Evolutionary conservation across 2,329 filamentous ascomycete species (phyloP).

Genomic region (Capronia americana): DNA sequence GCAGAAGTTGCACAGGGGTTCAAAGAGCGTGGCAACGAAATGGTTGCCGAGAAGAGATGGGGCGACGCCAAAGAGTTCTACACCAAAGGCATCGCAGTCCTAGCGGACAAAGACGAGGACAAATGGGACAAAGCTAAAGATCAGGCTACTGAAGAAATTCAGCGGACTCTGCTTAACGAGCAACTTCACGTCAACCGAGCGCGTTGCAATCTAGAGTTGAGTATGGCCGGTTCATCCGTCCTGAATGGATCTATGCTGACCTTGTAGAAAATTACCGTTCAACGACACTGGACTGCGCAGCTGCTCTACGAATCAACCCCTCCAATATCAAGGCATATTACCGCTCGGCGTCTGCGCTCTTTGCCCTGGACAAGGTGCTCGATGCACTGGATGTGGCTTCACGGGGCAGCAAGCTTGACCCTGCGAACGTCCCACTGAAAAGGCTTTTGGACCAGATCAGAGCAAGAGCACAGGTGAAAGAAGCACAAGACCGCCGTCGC

Average conservation of each 20-base stretch:
- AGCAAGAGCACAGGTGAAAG: conserved; percentile 62
- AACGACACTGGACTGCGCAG: conserved; percentile 83
- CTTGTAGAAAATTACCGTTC: conserved; percentile 78
- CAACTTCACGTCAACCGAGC: conserved; percentile 85
- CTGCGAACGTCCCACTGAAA: conserved; percentile 70
- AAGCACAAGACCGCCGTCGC: conserved; percentile 63
- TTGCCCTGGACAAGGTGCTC: conserved; percentile 76
- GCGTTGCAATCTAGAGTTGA: conserved; percentile 83
- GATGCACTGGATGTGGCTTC: conserved; percentile 83
- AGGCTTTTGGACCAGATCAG: conserved; percentile 68
- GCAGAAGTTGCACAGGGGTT: conserved; percentile 83
- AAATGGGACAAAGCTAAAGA: conserved; percentile 60
- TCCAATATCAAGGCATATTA: conserved; percentile 90
- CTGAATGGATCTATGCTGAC: conserved; percentile 35
- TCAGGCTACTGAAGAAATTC: conserved; percentile 63
- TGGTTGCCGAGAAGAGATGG: conserved; percentile 75
- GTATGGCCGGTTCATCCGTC: conserved; percentile 52
- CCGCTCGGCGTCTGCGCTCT: conserved; percentile 77
- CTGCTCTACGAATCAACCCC: conserved; percentile 78
- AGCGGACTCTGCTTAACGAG: conserved; percentile 72
- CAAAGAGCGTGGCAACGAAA: conserved; percentile 91
- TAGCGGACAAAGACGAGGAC: conserved; percentile 59
- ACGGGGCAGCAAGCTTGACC: conserved; percentile 75
- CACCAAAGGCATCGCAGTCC: conserved; percentile 77
- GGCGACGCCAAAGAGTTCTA: conserved; percentile 90